These are phyloP conservation scores for Aspergillus ibericus DNA, from an alignment of 2,329 filamentous ascomycete species.

Conservation along the genomic window DNA sequence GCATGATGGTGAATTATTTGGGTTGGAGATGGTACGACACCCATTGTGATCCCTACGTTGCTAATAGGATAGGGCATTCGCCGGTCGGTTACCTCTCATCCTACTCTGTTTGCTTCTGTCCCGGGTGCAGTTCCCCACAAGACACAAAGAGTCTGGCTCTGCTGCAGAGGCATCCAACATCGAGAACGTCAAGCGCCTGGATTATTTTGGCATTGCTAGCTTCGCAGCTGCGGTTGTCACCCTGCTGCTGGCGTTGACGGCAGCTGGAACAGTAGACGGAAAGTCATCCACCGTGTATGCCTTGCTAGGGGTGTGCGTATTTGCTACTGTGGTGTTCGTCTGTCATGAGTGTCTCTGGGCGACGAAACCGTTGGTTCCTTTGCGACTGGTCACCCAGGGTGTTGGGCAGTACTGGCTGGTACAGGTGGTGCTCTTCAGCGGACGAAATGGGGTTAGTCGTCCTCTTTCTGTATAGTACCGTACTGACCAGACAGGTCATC, in stretches of 20 bases:
- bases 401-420: slow-evolving; percentile 5
- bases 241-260: neutral
- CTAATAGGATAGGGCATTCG: neutral
- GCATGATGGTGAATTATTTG: neutral
- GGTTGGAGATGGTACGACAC: neutral
- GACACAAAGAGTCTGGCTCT: neutral
- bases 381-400: neutral
- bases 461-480: neutral
- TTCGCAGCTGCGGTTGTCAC: neutral
- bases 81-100: slow-evolving; percentile 1
- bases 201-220: neutral
- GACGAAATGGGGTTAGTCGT: neutral
- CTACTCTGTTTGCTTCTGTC: neutral
- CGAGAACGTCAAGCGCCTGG: neutral
- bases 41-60: fast-evolving
- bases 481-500: neutral
- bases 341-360: neutral
- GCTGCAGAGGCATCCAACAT: neutral
- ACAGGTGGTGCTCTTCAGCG: neutral
- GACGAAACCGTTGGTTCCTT: neutral
- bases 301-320: neutral
- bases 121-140: neutral
- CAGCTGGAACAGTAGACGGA: neutral
- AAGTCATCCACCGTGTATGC: neutral
- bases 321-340: neutral